phyloP scores from a whole-genome alignment of 257 asterid genomes.

The Ehretia macrophylla region DNA sequence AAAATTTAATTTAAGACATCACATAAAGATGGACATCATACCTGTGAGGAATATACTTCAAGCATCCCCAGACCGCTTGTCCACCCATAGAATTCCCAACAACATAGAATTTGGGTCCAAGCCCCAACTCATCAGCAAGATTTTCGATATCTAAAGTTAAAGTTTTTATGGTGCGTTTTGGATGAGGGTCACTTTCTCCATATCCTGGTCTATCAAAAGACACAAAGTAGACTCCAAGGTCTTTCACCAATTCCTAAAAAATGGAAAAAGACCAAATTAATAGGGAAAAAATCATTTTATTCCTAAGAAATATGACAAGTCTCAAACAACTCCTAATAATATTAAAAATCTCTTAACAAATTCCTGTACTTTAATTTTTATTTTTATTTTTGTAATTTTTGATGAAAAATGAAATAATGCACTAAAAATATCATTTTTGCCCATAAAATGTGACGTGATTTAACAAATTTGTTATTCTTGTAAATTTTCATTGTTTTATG shows the following conservation, averaged over 20 bases:
- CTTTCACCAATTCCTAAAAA: slow-evolving; percentile 46
- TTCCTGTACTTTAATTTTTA: too few relatives aligned
- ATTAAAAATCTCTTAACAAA: too few relatives aligned
- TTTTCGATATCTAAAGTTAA: slow-evolving; percentile 61
- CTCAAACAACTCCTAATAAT: too few relatives aligned
- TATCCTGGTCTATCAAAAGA: slow-evolving; percentile 75
- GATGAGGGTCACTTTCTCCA: slow-evolving; percentile 83
- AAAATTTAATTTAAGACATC: too few relatives aligned
- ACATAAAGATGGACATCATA: slow-evolving; percentile 9
- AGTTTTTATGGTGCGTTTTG: slow-evolving; percentile 47
- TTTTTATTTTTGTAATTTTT: too few relatives aligned
- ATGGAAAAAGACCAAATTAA: neutral
- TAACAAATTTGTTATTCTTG: too few relatives aligned
- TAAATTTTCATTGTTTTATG: too few relatives aligned
- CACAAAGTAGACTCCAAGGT: slow-evolving; percentile 55
- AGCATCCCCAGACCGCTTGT: slow-evolving; percentile 70
- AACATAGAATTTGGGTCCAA: slow-evolving; percentile 58
- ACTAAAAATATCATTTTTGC: too few relatives aligned
- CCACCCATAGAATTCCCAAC: slow-evolving; percentile 77
- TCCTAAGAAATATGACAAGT: neutral
- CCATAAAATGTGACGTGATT: too few relatives aligned
- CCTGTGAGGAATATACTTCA: slow-evolving; percentile 63
- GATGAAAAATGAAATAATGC: too few relatives aligned
- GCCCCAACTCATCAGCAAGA: slow-evolving; percentile 52
- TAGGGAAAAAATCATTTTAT: too few relatives aligned